Evolutionary conservation across 805 yeast genomes (phyloP), one percentile per base, ranked within the genome.

Genomic region (Saccharomycopsis malanga): DNA sequence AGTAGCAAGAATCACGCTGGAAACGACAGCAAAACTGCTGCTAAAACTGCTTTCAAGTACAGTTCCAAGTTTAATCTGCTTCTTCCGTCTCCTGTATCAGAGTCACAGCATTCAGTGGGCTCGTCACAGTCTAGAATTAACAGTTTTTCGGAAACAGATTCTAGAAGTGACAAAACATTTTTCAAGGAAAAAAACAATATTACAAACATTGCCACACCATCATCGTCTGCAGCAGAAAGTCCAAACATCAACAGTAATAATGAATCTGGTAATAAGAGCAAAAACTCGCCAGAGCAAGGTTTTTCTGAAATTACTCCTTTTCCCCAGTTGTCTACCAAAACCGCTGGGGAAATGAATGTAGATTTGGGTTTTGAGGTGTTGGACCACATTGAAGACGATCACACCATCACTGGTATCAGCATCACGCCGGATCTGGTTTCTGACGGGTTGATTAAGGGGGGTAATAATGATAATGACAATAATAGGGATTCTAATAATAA

Each of bases 361-460:
- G 51, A 48, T 23, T 43, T 48, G 3, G 51, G 51, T 14, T 48
- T 48, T 34, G 51, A 48, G 15, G 48, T 48, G 4, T 38, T 47
- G 15, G 41, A 42, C 20, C 27, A 36, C 12, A 24, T 38, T 7
- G 12, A 17, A 35, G 34, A 34, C 7, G 17, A 3, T 32, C 4
- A 20, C 3, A 5, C 10, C 29, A 22, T 18, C 3, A 29, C 17
- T 12, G 14, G 15, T 18, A 25, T 5, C 4, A n/a, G 34, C 4
- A 32, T 25, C 12, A 22, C 4, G 4, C 43, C 20, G 23, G n/a
- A n/a, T n/a, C n/a, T n/a, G n/a, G n/a, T n/a, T n/a, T n/a, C n/a
- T n/a, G n/a, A n/a, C n/a, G n/a, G n/a, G n/a, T n/a, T n/a, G n/a
- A n/a, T n/a, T n/a, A n/a, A n/a, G n/a, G n/a, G n/a, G n/a, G n/a